A percentile compares a stretch with the other conserved stretches of the same genome.
phyloP scores from a whole-genome alignment of 2,329 filamentous ascomycete genomes.

The Massarina eburnea region DNA sequence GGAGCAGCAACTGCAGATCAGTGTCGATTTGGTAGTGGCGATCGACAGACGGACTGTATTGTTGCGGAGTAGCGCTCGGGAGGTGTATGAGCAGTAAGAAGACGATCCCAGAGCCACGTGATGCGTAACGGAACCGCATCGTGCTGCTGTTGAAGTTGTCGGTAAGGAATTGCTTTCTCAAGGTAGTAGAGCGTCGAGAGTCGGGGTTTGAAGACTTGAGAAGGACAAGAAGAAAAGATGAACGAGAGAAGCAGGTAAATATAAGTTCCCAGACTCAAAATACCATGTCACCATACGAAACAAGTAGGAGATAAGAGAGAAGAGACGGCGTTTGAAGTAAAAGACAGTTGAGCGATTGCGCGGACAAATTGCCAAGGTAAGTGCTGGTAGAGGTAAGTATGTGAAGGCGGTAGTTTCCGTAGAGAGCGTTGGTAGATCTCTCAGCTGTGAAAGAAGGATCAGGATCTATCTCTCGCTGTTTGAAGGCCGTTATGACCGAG shows the following conservation, averaged over 20 bases:
- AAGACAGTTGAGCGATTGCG: background rate
- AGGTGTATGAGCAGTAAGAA: background rate
- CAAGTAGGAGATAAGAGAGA: background rate
- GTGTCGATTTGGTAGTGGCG: constrained; percentile 2
- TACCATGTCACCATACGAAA: background rate
- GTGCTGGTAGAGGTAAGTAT: background rate
- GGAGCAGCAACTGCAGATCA: constrained; percentile 2
- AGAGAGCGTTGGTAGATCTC: background rate
- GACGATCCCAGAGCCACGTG: background rate
- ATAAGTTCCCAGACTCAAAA: background rate
- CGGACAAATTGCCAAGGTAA: background rate
- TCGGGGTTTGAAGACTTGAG: background rate
- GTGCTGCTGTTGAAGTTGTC: background rate
- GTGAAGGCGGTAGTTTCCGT: background rate
- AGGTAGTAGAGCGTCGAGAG: background rate
- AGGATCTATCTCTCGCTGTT: background rate
- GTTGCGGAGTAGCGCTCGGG: background rate
- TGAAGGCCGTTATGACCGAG: background rate
- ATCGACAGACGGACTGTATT: background rate
- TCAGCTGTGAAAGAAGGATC: background rate
- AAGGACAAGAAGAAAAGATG: background rate
- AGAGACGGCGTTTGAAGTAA: background rate
- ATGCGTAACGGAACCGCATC: background rate
- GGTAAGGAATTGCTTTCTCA: background rate
- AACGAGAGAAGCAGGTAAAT: background rate